These are phyloP conservation scores for Rhizophora apiculata DNA, from an alignment of 345 rosid genomes.

Conservation along the genomic window DNA sequence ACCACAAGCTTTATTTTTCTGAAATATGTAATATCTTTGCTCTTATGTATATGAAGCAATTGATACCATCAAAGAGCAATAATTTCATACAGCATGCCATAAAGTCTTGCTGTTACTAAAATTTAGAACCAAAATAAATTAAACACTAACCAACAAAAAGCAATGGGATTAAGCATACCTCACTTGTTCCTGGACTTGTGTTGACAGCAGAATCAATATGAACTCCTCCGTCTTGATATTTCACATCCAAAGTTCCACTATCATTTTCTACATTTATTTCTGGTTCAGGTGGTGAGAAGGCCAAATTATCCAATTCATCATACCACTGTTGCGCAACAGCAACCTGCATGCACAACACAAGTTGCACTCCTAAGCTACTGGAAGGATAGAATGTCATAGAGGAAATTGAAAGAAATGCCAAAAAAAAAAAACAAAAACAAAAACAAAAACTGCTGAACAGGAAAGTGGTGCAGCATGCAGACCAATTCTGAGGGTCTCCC, in stretches of 20 bases:
- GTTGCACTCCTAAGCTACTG: constrained; percentile 12
- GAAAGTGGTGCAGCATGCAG: not conserved
- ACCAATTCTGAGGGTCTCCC: constrained; percentile 64
- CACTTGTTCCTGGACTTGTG: constrained; percentile 83
- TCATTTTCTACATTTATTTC: constrained; percentile 45
- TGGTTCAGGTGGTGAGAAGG: constrained; percentile 48
- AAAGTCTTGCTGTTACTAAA: not conserved
- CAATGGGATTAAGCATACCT: constrained; percentile 45
- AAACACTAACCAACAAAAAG: not conserved
- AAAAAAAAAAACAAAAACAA: not conserved
- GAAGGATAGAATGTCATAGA: constrained; percentile 1
- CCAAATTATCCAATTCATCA: constrained; percentile 81
- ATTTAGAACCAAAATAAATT: not conserved
- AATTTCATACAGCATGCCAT: not conserved
- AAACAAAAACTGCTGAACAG: not conserved
- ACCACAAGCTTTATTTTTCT: too few species aligned
- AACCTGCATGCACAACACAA: constrained; percentile 47
- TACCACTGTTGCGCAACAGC: constrained; percentile 91
- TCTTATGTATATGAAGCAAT: too few species aligned
- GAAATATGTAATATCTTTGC: too few species aligned
- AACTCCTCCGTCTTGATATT: constrained; percentile 37
- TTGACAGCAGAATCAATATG: constrained; percentile 59
- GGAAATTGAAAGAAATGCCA: not conserved
- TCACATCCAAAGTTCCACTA: constrained; percentile 22
- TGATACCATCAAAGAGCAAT: not conserved